phyloP scores from a whole-genome alignment of 768 basidiomycete genomes.

The Suillus tomentosus region DNA sequence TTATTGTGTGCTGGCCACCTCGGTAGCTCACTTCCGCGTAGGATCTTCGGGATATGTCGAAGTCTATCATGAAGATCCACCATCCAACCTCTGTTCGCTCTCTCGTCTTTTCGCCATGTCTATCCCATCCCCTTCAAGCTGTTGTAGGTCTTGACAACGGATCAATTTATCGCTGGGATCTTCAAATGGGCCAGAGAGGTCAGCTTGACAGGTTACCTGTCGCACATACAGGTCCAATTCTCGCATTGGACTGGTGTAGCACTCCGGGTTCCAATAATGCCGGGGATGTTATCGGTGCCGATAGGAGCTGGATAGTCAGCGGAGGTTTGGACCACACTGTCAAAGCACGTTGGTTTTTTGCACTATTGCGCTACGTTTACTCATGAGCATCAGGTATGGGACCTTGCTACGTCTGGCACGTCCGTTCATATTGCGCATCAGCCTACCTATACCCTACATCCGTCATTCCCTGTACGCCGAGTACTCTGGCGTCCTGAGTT shows the following conservation, averaged over 20 bases:
- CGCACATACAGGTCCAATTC: constrained; percentile 72
- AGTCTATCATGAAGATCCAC: constrained; percentile 69
- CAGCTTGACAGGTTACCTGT: constrained; percentile 71
- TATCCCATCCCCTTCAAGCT: constrained; percentile 67
- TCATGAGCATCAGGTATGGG: constrained; percentile 61
- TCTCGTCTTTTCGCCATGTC: constrained; percentile 68
- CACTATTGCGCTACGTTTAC: background rate
- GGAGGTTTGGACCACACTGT: constrained; percentile 79
- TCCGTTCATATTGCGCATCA: constrained; percentile 60
- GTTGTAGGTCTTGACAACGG: constrained; percentile 71
- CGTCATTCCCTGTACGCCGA: constrained; percentile 72
- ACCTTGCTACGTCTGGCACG: constrained; percentile 44
- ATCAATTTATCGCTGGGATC: constrained; percentile 76
- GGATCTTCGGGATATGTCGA: constrained; percentile 75
- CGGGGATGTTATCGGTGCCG: constrained; percentile 18
- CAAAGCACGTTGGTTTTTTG: constrained; percentile 47
- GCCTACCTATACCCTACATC: constrained; percentile 71
- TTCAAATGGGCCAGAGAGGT: constrained; percentile 75
- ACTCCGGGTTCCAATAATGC: constrained; percentile 27
- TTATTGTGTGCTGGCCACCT: background rate
- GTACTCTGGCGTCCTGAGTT: constrained; percentile 78
- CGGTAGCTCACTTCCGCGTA: constrained; percentile 25
- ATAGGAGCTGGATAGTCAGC: constrained; percentile 73
- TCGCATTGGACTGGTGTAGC: constrained; percentile 72
- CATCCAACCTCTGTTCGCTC: constrained; percentile 71